A percentile compares a stretch with the other conserved stretches of the same genome.
Conservation (phyloP, 169 alveolate genomes). For the Eimeria brunetti region DNA sequence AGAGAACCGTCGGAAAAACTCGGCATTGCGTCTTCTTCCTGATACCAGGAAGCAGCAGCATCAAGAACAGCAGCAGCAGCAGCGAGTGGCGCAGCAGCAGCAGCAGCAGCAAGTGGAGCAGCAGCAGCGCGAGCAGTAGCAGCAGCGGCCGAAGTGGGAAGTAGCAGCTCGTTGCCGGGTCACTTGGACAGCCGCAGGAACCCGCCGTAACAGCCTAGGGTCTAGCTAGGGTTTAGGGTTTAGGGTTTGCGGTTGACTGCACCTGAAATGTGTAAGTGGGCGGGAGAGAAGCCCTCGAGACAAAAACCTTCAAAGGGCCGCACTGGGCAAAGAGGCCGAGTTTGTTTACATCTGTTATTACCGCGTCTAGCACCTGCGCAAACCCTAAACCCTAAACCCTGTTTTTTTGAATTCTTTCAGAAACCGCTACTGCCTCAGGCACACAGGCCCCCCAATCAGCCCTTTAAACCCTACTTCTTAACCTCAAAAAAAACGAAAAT, state of each 20-base stretch:
- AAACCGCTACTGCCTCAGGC: not conserved
- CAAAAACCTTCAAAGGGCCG: constrained; percentile 95
- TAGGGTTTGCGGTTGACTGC: not conserved
- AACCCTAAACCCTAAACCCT: too few species aligned
- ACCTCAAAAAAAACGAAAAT: not conserved
- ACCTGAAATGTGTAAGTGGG: constrained; percentile 89
- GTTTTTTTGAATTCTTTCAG: not conserved
- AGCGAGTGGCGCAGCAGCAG: not conserved
- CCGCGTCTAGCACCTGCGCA: constrained; percentile 92
- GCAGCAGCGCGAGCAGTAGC: not conserved
- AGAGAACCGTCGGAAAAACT: constrained; percentile 91
- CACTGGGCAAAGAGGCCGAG: constrained; percentile 94
- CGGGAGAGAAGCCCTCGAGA: constrained; percentile 92
- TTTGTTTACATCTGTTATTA: constrained; percentile 94
- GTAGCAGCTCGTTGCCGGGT: not conserved
- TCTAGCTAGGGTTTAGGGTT: not conserved
- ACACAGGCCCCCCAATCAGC: not conserved
- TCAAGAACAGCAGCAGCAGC: not conserved
- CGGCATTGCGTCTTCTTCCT: constrained; percentile 91
- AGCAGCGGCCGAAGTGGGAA: not conserved
- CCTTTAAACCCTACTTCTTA: not conserved
- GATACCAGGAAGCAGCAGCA: constrained; percentile 60
- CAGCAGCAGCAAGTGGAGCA: not conserved
- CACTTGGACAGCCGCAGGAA: too few species aligned
- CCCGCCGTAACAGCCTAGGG: constrained; percentile 4